Base-by-base conservation (phyloP, 2,329 filamentous ascomycete genomes). In the Aspergillus sp. region DNA sequence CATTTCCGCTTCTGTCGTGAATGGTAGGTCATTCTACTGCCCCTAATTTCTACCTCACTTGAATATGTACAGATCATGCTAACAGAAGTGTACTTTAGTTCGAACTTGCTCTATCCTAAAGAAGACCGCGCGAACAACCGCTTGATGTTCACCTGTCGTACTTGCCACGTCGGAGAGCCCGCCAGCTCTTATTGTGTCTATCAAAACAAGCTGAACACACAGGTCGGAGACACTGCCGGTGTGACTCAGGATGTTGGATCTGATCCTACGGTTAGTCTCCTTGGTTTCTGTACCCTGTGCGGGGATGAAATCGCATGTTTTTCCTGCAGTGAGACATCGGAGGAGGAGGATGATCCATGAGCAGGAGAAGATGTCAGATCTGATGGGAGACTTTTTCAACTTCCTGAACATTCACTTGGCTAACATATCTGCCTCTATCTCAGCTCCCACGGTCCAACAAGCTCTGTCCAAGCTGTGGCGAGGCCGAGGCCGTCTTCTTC, bases 1-100 rank as follows among this genome's bases (percentile, higher is more conserved):
- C 91, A 90, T 45, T 99, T 97, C 76, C 88, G 90, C 68, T 99
- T 99, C 82, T 99, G 94, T 80, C 91, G 91, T 64, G 94, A 99
- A 81, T 99, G 94, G 87, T 88, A 74, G 64, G 76, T 62, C 21
- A 20, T 31, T 23, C 25, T 47, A 40, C 7, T 29, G 3, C 50
- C 31, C 41, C 17, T 45, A 23, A 31, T 20, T 47, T 42, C 7
- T 45, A 25, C 49, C 54, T 60, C 57, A 60, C 67, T 65, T 40
- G 10, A 21, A 19, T 42, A 20, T 42, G 14, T n/a, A 38, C 16
- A 38, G 34, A n/a, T 1, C 5, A 38, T 21, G 19, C 40, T 42
- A 20, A 42, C 19, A 7, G 3, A 9, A 42, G 16, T 42, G 3
- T 42, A 41, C 38, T 20, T 50, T 63, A 89, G 87, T 78, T 96